Percentiles rank a stretch among this genome's conserved stretches.
These are phyloP conservation scores for Monotropa hypopitys DNA, from an alignment of 179 eudicot species.

Conservation along the genomic window DNA sequence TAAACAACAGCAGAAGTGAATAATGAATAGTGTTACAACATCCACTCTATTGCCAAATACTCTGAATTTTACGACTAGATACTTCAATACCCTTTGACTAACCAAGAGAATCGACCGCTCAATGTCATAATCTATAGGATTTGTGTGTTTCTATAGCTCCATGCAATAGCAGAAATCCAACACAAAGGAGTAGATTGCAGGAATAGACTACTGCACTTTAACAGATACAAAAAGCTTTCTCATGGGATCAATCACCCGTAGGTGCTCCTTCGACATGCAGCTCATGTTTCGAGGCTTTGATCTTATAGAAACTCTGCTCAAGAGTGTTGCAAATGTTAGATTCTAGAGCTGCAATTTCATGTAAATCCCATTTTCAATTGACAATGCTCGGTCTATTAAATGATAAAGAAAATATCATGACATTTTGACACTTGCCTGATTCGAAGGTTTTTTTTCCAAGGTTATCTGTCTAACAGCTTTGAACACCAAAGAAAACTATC, in stretches of 20 bases:
- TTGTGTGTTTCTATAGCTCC: not conserved
- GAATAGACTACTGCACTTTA: not conserved
- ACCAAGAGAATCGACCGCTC: not conserved
- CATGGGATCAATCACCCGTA: not conserved
- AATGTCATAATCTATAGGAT: not conserved
- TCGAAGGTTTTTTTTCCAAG: not conserved
- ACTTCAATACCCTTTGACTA: not conserved
- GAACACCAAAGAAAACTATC: constrained; percentile 3
- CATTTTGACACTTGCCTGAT: not conserved
- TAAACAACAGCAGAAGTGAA: not conserved
- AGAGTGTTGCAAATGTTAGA: not conserved
- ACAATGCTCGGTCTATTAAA: not conserved
- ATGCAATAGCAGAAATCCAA: not conserved
- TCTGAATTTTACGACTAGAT: not conserved
- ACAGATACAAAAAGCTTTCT: not conserved
- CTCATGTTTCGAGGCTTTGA: not conserved
- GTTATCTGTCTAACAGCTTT: not conserved
- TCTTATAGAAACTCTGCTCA: not conserved
- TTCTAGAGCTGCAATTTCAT: not conserved
- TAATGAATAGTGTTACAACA: not conserved
- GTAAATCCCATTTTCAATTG: not conserved
- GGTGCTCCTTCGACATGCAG: constrained; percentile 3
- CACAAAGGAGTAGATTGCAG: not conserved
- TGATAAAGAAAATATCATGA: not conserved
- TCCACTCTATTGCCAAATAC: not conserved